Conservation (phyloP, 768 basidiomycete species). For the Auriscalpium vulgare region DNA sequence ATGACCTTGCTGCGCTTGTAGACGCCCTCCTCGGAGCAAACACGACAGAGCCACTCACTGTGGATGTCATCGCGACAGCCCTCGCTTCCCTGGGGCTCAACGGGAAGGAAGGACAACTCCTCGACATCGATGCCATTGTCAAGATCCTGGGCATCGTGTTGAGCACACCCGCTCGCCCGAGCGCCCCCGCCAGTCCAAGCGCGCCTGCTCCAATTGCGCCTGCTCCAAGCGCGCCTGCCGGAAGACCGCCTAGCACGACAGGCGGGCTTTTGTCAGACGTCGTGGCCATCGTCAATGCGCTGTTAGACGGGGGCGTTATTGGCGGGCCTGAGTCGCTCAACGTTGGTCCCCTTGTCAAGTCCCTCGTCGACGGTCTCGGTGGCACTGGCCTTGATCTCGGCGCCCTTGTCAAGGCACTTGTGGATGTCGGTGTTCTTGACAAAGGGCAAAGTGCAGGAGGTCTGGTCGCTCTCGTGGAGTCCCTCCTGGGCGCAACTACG, state of each 20-base stretch:
- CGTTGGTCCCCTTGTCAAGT: neutral
- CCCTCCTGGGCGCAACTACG: neutral
- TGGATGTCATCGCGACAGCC: neutral
- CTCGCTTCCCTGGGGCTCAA: neutral
- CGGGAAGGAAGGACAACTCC: neutral
- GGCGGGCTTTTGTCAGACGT: neutral
- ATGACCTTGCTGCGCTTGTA: neutral
- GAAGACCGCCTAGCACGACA: neutral
- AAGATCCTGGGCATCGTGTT: neutral
- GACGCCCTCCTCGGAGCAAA: neutral
- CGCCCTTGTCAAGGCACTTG: neutral
- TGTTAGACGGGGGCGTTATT: neutral
- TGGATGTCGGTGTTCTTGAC: neutral
- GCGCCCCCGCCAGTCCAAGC: too few relatives aligned
- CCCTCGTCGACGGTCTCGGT: neutral
- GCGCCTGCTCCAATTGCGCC: too few relatives aligned
- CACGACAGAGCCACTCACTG: too few relatives aligned
- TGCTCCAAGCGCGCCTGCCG: too few relatives aligned
- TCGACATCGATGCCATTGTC: neutral
- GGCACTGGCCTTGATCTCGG: neutral
- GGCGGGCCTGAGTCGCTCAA: neutral
- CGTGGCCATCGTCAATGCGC: neutral
- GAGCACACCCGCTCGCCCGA: neutral
- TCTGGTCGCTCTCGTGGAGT: neutral
- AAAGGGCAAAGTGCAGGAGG: neutral